Conservation (phyloP, 78 protist genomes). For the Speleostelium caveatum region DNA sequence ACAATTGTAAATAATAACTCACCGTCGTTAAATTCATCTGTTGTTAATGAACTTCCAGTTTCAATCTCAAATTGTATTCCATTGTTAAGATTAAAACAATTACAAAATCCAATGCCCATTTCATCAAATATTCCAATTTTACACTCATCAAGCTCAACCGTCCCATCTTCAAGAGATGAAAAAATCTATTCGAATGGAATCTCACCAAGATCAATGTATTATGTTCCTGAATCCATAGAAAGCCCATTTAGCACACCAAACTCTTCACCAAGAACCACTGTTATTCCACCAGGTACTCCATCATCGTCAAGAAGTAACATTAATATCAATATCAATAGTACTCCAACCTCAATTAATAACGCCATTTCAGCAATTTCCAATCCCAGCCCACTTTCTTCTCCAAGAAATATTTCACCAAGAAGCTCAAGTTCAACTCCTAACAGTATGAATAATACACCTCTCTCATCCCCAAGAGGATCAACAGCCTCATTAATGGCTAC, state of each 20-base stretch:
- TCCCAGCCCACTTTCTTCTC: background rate
- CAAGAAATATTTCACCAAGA: background rate
- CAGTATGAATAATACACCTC: background rate
- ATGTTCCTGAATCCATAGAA: background rate
- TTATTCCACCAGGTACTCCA: slow-evolving; percentile 8
- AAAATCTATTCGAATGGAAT: background rate
- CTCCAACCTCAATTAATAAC: background rate
- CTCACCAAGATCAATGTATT: slow-evolving; percentile 34
- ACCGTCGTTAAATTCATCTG: no score
- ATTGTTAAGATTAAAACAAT: background rate
- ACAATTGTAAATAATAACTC: no score
- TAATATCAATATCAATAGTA: background rate
- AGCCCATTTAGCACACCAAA: slow-evolving; percentile 17
- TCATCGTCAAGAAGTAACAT: no score
- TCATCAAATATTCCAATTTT: background rate
- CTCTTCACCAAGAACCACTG: background rate
- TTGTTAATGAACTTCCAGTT: background rate
- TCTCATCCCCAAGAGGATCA: background rate
- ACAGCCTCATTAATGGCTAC: background rate
- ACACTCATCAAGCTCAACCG: background rate
- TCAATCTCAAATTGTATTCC: background rate
- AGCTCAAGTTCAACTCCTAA: background rate
- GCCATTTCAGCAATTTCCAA: slow-evolving; percentile 8
- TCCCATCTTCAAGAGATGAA: no score
- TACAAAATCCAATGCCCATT: background rate